Base-by-base conservation (phyloP, 805 yeast genomes). In the Wickerhamiella spandovensis region DNA sequence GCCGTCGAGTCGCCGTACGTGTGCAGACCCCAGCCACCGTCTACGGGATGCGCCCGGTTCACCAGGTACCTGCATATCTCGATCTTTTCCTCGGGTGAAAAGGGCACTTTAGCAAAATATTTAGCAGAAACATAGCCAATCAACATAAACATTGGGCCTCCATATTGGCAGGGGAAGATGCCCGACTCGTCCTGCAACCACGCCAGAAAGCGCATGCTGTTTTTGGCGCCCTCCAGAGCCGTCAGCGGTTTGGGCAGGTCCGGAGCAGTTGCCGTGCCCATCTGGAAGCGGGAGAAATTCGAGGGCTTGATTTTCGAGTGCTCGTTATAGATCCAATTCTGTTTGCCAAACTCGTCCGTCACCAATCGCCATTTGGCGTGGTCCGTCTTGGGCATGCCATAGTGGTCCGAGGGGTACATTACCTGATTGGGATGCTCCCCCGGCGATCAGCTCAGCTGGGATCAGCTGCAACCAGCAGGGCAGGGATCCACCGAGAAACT, bases 21-120 rank as follows among this genome's bases (percentile, higher is more conserved):
- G 64, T 92, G 97, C 38, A 92, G 71, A 0, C 99, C 99, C 99
- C 99, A 92, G 1, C 98, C 99, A n/a, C 99, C 99, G 65, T 92
- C 98, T 0, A 89, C 95, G 0, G 97, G 97, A 63, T 92, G 96
- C 0, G 97, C 82, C 0, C 86, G 76, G 63, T 92, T 92, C n/a
- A 87, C 85, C 17, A 92, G 67, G 62, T 89, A 92, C 52, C 98
- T 73, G 24, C 84, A 78, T 61, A 92, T 67, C 65, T 92, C 99
- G 13, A 68, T 67, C 54, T 71, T 71, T 58, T 74, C 77, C 38
- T 76, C 81, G 28, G 78, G 80, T 0, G 89, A 81, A 37, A 92
- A 83, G 10, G 76, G 76, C 0, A 78, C 73, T 37, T 77, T 75
- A 12, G 89, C 75, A 62, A 80, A 79, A 65, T 88, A 85, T 55